phyloP scores from a whole-genome alignment of 306 rosid genomes.

The Cyamopsis tetragonoloba region DNA sequence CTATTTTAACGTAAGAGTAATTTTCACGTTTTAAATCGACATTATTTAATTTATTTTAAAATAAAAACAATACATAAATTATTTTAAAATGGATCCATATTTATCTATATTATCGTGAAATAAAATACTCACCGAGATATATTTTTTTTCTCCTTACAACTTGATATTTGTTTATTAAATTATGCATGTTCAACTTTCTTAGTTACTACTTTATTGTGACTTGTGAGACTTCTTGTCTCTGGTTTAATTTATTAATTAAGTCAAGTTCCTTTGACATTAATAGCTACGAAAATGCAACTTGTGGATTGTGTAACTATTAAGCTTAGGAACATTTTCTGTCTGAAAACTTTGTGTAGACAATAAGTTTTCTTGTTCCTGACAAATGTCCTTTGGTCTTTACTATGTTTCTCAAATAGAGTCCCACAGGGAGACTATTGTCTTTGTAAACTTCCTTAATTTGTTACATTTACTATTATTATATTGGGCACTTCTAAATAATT shows the following conservation, averaged over 20 bases:
- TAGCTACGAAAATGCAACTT: background rate
- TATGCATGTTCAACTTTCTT: too few species aligned
- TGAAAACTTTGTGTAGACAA: constrained; percentile 21
- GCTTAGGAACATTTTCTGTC: constrained; percentile 21
- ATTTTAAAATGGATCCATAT: too few species aligned
- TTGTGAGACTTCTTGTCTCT: background rate
- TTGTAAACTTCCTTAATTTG: constrained; percentile 9
- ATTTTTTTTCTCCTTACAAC: too few species aligned
- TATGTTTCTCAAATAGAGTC: background rate
- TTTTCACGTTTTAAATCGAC: too few species aligned
- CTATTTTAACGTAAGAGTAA: too few species aligned
- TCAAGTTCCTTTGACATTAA: background rate
- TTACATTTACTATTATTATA: background rate
- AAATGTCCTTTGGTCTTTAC: constrained; percentile 6
- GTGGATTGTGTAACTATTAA: constrained; percentile 9
- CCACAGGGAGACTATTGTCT: background rate
- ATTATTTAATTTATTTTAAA: too few species aligned
- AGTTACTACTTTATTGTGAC: background rate
- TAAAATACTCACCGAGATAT: too few species aligned
- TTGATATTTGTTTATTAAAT: too few species aligned
- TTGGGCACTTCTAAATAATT: background rate
- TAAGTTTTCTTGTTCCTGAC: constrained; percentile 24
- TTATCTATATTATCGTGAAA: too few species aligned
- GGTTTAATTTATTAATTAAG: background rate
- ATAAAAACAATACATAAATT: too few species aligned